Evolutionary conservation across 257 asterid species (phyloP), one percentile per base, ranked within the genome.

Genomic region (Scutellaria barbata): DNA sequence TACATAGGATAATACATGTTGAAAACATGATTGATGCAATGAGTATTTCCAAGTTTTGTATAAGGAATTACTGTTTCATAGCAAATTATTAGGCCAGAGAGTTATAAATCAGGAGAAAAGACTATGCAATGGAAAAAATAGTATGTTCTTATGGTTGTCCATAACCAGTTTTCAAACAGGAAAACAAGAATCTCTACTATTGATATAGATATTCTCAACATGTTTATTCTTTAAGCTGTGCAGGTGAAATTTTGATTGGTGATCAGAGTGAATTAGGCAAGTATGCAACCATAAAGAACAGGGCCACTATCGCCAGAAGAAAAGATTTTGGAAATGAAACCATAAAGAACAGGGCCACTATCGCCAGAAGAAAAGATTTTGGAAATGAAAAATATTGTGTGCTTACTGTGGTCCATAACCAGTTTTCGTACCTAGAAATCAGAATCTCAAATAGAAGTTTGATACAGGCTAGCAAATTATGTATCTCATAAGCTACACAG

Each of bases 341-440:
- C 52, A 10, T 4, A 46, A 3, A 46, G 14, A 46, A 30, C 35
- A 30, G 35, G 35, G 3, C 35, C 35, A 2, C 35, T 30, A 30
- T 2, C 25, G 2, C 25, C 46, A 51, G 17, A 41, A 56, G 8
- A 56, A 56, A 56, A 22, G 11, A 56, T 25, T 55, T 22, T 56
- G 37, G 42, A 22, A 12, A 45, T 45, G 66, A 11, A 56, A 67
- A 58, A 39, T 46, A 33, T 52, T 46, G 33, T 68, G n/a, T 68
- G 7, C 20, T 5, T 17, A 37, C 20, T 64, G 43, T 53, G 64
- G 25, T 16, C 12, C 57, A 56, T 69, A n/a, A 37, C 54, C 35
- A 22, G 64, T 42, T 69, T 33, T n/a, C 47, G 22, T 41, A 5
- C 22, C 18, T 55, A 10, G 43, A 50, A 12, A 71, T 35, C 52